These are phyloP conservation scores for Kazachstania bromeliacearum DNA, from an alignment of 805 yeast species.

Conservation along the genomic window DNA sequence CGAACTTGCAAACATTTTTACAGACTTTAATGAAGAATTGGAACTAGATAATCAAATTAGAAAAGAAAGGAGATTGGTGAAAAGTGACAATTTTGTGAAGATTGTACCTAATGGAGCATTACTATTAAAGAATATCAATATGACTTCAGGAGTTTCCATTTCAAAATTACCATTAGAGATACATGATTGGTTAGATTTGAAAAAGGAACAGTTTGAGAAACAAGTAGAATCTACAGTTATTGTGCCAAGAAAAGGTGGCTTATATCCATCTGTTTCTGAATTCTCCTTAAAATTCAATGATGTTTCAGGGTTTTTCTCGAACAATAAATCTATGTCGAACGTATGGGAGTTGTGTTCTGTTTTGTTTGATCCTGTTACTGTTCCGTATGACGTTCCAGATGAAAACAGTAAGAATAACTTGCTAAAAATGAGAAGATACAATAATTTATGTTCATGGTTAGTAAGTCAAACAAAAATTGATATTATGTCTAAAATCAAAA, in stretches of 20 bases:
- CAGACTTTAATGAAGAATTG: constrained; percentile 35
- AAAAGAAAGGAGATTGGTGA: constrained; percentile 22
- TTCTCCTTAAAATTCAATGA: constrained; percentile 30
- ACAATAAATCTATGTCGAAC: constrained; percentile 18
- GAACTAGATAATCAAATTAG: constrained; percentile 21
- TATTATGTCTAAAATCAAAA: constrained; percentile 27
- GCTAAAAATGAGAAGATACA: constrained; percentile 33
- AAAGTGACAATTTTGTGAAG: constrained; percentile 14
- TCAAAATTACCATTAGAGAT: not conserved
- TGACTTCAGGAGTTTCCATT: constrained; percentile 7
- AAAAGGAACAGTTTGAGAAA: constrained; percentile 5
- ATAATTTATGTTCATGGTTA: constrained; percentile 49
- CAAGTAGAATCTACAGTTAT: constrained; percentile 21
- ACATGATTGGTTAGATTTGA: not conserved
- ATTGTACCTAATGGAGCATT: constrained; percentile 16
- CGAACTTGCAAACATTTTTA: constrained; percentile 22
- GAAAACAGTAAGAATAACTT: constrained; percentile 18
- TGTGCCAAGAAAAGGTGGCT: constrained; percentile 21
- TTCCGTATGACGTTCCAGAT: constrained; percentile 17
- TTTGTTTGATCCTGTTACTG: constrained; percentile 42
- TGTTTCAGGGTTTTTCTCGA: constrained; percentile 10
- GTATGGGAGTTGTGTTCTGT: constrained; percentile 53
- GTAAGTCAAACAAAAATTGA: constrained; percentile 33
- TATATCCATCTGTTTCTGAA: constrained; percentile 32
- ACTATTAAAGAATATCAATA: constrained; percentile 8